Base-by-base conservation (phyloP, 2,329 filamentous ascomycete species). In the Colletotrichum navitas region DNA sequence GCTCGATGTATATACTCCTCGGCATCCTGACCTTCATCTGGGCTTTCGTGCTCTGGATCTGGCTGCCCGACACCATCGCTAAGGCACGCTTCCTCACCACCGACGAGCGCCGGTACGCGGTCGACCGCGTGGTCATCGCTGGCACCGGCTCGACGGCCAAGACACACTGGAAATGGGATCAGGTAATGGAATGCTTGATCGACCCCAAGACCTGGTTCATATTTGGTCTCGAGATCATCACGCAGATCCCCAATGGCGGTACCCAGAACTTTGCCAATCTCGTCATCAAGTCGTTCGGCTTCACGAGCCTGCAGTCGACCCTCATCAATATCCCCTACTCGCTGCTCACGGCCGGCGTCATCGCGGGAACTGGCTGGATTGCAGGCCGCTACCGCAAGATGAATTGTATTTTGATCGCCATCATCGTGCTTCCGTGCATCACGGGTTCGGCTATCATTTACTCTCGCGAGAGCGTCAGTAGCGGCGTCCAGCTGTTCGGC, bases 191-290 rank as follows among this genome's bases (percentile, higher is more conserved):
- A 77, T 89, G 87, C 60, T 76, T 90, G 0, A 64, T 81, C 12
- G 89, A 90, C 74, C 87, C 87, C 3, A 90, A 91, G 77, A 88
- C 88, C 0, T 91, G 88, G 88, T 80, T 90, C 59, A 83, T 91
- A 56, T 83, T 89, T 68, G 81, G 80, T 2, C 84, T 91, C 29
- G 83, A 85, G 29, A 72, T 90, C 5, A 77, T 87, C 3, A 86
- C 84, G 2, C 86, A 89, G 77, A 90, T 91, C 32, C 88, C 89
- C 51, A 91, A 91, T 72, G 89, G 89, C 41, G 89, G 89, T 32
- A 89, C 87, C 0, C 86, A 88, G 74, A 87, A 85, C 74, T 90
- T 90, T 60, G 85, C 86, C 51, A 90, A 89, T 75, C 83, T 89
- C 45, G 85, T 89, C 64, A 83, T 89, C 76, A 82, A 80, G 56